Evolutionary conservation across 2,329 filamentous ascomycete species (phyloP), one percentile per base, ranked within the genome.

Genomic region (Pestalotiopsis sp.): DNA sequence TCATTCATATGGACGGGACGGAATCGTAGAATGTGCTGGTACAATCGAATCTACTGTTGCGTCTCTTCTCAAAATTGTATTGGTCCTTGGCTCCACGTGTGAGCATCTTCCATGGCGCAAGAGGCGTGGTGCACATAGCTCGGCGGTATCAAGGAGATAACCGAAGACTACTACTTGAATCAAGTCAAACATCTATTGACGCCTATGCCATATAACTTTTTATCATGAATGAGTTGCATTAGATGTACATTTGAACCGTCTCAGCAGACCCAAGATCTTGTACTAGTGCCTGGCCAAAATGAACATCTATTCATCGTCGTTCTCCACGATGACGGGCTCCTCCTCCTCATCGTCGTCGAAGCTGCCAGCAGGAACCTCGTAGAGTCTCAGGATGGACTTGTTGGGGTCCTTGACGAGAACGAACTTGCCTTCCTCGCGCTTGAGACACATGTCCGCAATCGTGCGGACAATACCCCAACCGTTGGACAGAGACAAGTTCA

Each of bases 401-500:
- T 99, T 99, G 69, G 96, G 96, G 82, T 99, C 96, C 91, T 92
- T 92, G 78, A 92, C 89, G 23, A 92, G 86, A 61, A 96, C 91
- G 75, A 93, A 96, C 84, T 95, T 95, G 81, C 91, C 92, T 74
- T 94, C 92, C 61, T 90, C 87, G 81, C 91, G 89, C 81, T 91
- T 89, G 75, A 94, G 87, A 76, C 91, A 92, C 92, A 98, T 97
- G 82, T 99, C 96, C 75, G 94, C 93, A 78, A 99, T 98, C 64
- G 96, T 99, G 74, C 96, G 93, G 69, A 99, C 96, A 73, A 99
- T 98, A 81, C 96, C 96, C 96, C 96, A 99, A 72, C 96, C 96
- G 83, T 99, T 99, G 83, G 92, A 93, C 68, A 98, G 88, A 77
- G 95, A 97, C 77, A 99, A 84, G 85, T 98, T 98, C 96, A 99